Evolutionary conservation across 1,284 basidiomycete genomes (phyloP).

Genomic region (Kalmanozyma brasiliensis): DNA sequence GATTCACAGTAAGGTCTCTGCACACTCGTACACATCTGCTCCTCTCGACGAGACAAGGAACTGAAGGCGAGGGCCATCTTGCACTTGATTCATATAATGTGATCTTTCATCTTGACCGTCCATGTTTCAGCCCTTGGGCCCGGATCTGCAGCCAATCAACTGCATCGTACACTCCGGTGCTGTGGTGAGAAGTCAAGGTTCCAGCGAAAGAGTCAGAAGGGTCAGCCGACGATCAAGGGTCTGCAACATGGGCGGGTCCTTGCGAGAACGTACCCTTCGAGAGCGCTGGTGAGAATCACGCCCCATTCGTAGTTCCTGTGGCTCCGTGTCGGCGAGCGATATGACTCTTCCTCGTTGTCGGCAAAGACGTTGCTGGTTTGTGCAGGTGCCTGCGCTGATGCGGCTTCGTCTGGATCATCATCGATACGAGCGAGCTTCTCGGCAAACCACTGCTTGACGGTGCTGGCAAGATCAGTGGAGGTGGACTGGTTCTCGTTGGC

Average conservation of each 20-base stretch:
- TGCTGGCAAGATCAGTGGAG: slow-evolving; percentile 14
- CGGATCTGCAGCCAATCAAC: slow-evolving; percentile 42
- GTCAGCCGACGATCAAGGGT: too few species aligned
- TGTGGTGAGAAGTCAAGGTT: background rate
- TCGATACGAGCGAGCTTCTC: slow-evolving; percentile 26
- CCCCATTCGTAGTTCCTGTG: slow-evolving; percentile 44
- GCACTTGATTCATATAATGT: too few species aligned
- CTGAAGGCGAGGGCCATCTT: too few species aligned
- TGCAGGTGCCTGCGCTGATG: background rate
- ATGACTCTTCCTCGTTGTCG: slow-evolving; percentile 17
- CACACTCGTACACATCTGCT: too few species aligned
- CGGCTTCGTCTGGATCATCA: slow-evolving; percentile 6
- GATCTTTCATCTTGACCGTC: slow-evolving; percentile 16
- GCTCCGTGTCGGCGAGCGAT: slow-evolving; percentile 13
- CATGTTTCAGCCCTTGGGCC: slow-evolving; percentile 13
- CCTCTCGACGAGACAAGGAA: too few species aligned
- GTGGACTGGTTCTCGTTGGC: slow-evolving; percentile 26
- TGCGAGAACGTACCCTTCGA: slow-evolving; percentile 30
- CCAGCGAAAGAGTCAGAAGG: too few species aligned
- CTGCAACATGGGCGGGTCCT: too few species aligned
- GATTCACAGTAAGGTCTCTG: too few species aligned
- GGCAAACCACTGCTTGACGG: slow-evolving; percentile 35
- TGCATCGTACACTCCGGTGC: slow-evolving; percentile 33
- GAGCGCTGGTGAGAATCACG: slow-evolving; percentile 30
- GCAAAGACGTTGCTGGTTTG: slow-evolving; percentile 26